These are phyloP conservation scores for Colletotrichum cuscutae DNA, from an alignment of 2,329 filamentous ascomycete genomes.

Conservation along the genomic window DNA sequence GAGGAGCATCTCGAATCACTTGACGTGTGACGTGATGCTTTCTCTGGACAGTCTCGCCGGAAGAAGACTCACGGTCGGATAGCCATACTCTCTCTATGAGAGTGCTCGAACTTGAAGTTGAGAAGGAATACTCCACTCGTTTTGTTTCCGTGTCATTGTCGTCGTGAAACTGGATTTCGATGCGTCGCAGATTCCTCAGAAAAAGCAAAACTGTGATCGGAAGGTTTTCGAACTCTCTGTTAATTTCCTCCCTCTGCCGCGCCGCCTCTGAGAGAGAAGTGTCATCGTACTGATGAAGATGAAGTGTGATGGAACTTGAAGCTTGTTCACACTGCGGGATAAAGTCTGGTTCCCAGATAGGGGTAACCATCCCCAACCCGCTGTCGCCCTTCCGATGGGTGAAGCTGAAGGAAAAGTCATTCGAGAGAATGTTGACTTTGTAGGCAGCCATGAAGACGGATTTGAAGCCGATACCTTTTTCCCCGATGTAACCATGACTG, in stretches of 20 bases:
- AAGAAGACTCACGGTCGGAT: neutral
- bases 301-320: slow-evolving; percentile 49
- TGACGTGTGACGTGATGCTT: slow-evolving; percentile 45
- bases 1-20: neutral
- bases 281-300: slow-evolving; percentile 44
- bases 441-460: slow-evolving; percentile 59
- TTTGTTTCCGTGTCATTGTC: slow-evolving; percentile 10
- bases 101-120: neutral
- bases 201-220: slow-evolving; percentile 54
- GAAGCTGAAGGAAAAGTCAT: slow-evolving; percentile 56
- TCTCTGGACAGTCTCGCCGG: slow-evolving; percentile 17
- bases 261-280: slow-evolving; percentile 6
- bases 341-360: slow-evolving; percentile 49
- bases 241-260: slow-evolving; percentile 40
- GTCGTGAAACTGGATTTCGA: slow-evolving; percentile 45
- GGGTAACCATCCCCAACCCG: slow-evolving; percentile 63
- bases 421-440: slow-evolving; percentile 56
- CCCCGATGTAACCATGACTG: slow-evolving; percentile 55
- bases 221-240: slow-evolving; percentile 48
- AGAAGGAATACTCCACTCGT: neutral
- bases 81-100: neutral
- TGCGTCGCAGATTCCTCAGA: slow-evolving; percentile 48
- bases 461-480: slow-evolving; percentile 64
- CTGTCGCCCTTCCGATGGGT: slow-evolving; percentile 48
- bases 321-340: slow-evolving; percentile 36